A percentile compares a stretch with the other conserved stretches of the same genome.
Evolutionary conservation across 805 yeast genomes (phyloP).

Genomic region (Vanderwaltozyma polyspora): DNA sequence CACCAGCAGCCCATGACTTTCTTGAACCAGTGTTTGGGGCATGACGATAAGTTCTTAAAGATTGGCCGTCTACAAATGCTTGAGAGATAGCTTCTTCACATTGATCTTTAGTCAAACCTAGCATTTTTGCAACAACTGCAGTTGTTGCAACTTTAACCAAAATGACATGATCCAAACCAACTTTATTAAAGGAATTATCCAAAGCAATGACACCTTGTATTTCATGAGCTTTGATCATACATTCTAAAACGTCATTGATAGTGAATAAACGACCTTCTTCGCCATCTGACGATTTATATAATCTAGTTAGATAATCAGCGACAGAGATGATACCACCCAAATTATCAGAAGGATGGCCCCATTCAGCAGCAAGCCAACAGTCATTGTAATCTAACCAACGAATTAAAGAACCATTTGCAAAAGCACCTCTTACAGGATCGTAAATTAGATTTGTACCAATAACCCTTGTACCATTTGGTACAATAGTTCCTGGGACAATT

Average conservation of each 20-base stretch:
- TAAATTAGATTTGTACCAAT: slow-evolving; percentile 40
- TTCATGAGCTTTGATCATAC: slow-evolving; percentile 55
- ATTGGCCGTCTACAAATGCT: slow-evolving; percentile 51
- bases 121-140: slow-evolving; percentile 44
- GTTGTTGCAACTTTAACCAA: slow-evolving; percentile 51
- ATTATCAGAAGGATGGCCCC: slow-evolving; percentile 60
- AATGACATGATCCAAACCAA: slow-evolving; percentile 50
- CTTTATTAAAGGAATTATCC: slow-evolving; percentile 49
- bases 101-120: slow-evolving; percentile 40
- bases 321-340: slow-evolving; percentile 49
- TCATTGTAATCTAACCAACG: slow-evolving; percentile 55
- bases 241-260: slow-evolving; percentile 40
- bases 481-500: slow-evolving; percentile 44
- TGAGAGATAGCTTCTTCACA: slow-evolving; percentile 47
- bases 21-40: slow-evolving; percentile 55
- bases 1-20: slow-evolving; percentile 62
- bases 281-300: slow-evolving; percentile 30
- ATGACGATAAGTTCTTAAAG: slow-evolving; percentile 50
- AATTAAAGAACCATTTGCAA: slow-evolving; percentile 44
- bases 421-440: slow-evolving; percentile 51
- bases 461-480: slow-evolving; percentile 45
- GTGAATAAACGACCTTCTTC: slow-evolving; percentile 33
- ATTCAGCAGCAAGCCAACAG: slow-evolving; percentile 60
- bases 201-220: slow-evolving; percentile 49
- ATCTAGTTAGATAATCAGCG: slow-evolving; percentile 43